phyloP scores from a whole-genome alignment of 441 rosid species.

The Erysimum pusillum region DNA sequence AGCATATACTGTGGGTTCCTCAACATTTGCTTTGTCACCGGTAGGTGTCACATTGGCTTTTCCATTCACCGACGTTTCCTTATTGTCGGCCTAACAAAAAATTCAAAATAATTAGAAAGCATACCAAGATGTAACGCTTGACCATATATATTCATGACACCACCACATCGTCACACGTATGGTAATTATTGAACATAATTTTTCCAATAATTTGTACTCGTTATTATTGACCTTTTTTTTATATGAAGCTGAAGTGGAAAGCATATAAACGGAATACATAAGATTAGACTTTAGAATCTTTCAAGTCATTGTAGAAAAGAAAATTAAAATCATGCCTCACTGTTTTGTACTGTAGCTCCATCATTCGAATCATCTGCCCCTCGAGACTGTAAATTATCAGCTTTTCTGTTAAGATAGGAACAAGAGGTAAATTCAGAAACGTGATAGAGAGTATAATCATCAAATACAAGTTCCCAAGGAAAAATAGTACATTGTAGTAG shows the following conservation, averaged over 20 bases:
- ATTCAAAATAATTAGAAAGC: conserved; percentile 19
- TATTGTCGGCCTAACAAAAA: conserved; percentile 70
- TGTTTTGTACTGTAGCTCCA: conserved; percentile 62
- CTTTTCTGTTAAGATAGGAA: conserved; percentile 51
- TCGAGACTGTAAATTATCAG: conserved; percentile 57
- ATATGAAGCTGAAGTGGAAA: conserved; percentile 34
- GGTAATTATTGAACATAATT: conserved; percentile 1
- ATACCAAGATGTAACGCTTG: conserved; percentile 3
- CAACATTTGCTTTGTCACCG: conserved; percentile 76
- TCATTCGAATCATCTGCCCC: conserved; percentile 51
- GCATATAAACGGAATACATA: conserved; percentile 4
- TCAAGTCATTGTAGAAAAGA: conserved; percentile 15
- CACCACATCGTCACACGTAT: conserved; percentile 10
- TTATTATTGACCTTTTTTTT: background rate
- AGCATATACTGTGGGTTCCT: conserved; percentile 81
- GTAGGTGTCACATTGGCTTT: conserved; percentile 59
- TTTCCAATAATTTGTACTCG: conserved; percentile 3
- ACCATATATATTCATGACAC: conserved; percentile 15
- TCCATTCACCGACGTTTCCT: conserved; percentile 60
- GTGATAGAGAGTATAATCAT: conserved; percentile 4
- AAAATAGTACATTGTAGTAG: conserved; percentile 54
- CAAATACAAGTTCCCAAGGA: conserved; percentile 34
- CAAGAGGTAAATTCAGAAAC: conserved; percentile 25
- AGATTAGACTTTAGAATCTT: conserved; percentile 7
- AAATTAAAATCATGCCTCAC: conserved; percentile 60